Evolutionary conservation across 2,329 filamentous ascomycete species (phyloP).

Genomic region (Stachybotrys chlorohalonatus): DNA sequence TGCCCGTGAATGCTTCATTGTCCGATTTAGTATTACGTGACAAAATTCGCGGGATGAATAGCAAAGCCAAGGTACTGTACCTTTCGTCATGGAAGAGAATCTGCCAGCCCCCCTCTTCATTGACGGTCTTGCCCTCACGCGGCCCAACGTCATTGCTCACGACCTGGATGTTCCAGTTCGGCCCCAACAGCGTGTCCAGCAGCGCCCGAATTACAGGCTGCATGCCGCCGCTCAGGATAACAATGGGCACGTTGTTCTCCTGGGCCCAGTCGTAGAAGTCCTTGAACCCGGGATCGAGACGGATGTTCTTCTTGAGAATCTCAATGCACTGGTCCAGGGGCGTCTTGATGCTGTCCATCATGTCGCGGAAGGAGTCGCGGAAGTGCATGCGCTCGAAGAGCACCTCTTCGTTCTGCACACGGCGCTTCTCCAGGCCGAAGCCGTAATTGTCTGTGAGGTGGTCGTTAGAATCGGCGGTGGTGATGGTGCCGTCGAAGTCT

Average conservation of each 20-base stretch:
- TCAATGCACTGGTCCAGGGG: constrained; percentile 78
- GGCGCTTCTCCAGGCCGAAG: constrained; percentile 64
- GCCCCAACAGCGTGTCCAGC: constrained; percentile 70
- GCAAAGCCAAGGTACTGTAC: constrained; percentile 23
- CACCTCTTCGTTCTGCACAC: constrained; percentile 66
- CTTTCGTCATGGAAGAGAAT: constrained; percentile 85
- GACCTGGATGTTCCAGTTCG: constrained; percentile 74
- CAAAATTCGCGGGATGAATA: neutral
- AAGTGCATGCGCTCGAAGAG: constrained; percentile 64
- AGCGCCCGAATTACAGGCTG: constrained; percentile 80
- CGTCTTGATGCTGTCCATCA: constrained; percentile 79
- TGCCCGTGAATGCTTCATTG: constrained; percentile 70
- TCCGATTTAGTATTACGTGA: constrained; percentile 3
- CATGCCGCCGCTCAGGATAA: constrained; percentile 91
- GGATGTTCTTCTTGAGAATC: constrained; percentile 71
- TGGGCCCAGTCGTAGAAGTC: constrained; percentile 80
- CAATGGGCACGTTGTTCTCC: constrained; percentile 78
- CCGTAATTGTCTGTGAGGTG: constrained; percentile 85
- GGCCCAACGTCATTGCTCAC: constrained; percentile 74
- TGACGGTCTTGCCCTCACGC: constrained; percentile 56
- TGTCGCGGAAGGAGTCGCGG: constrained; percentile 78
- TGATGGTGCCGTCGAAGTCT: constrained; percentile 97
- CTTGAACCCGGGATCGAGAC: constrained; percentile 79
- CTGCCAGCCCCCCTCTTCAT: constrained; percentile 76
- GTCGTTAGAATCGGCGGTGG: constrained; percentile 58